phyloP scores from a whole-genome alignment of 2,329 filamentous ascomycete species.

The Reticulascus tulasneorum region DNA sequence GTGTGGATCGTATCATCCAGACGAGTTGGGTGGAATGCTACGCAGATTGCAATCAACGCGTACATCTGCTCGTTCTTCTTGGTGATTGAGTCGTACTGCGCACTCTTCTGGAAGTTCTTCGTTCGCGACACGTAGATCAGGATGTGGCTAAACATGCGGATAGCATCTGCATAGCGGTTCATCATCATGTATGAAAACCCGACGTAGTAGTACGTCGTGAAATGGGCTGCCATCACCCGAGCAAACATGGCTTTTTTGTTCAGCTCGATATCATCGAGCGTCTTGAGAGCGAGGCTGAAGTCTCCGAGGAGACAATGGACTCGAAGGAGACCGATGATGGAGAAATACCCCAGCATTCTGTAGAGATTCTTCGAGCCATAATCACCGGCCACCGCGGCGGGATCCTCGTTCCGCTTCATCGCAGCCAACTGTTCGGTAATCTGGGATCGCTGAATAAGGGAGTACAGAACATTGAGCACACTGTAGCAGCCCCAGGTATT shows the following conservation, averaged over 20 bases:
- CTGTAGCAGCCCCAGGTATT: slow-evolving; percentile 99
- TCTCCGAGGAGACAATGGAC: slow-evolving; percentile 96
- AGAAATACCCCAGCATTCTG: slow-evolving; percentile 98
- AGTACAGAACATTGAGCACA: slow-evolving; percentile 98
- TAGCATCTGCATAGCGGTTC: slow-evolving; percentile 97
- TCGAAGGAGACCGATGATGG: slow-evolving; percentile 92
- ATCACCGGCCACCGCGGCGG: slow-evolving; percentile 82
- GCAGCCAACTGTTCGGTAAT: slow-evolving; percentile 96
- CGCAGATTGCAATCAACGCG: slow-evolving; percentile 96
- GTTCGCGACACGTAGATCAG: slow-evolving; percentile 97
- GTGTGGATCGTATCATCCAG: slow-evolving; percentile 99
- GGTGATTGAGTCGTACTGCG: slow-evolving; percentile 95
- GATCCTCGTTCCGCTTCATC: slow-evolving; percentile 91
- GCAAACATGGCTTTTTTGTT: slow-evolving; percentile 99
- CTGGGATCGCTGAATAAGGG: slow-evolving; percentile 95
- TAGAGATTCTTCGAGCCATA: slow-evolving; percentile 94
- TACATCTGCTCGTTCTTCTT: slow-evolving; percentile 99
- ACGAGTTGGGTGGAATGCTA: slow-evolving; percentile 93
- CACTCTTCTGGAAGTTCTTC: slow-evolving; percentile 99
- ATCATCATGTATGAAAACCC: slow-evolving; percentile 99
- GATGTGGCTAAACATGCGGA: slow-evolving; percentile 99
- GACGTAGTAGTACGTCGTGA: slow-evolving; percentile 99
- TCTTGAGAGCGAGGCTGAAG: slow-evolving; percentile 97
- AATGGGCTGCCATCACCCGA: slow-evolving; percentile 98
- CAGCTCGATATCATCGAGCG: slow-evolving; percentile 97